Evolutionary conservation across 129 eudicot genomes (phyloP), one percentile per base, ranked within the genome.

Genomic region (Chrysanthemum seticuspe): DNA sequence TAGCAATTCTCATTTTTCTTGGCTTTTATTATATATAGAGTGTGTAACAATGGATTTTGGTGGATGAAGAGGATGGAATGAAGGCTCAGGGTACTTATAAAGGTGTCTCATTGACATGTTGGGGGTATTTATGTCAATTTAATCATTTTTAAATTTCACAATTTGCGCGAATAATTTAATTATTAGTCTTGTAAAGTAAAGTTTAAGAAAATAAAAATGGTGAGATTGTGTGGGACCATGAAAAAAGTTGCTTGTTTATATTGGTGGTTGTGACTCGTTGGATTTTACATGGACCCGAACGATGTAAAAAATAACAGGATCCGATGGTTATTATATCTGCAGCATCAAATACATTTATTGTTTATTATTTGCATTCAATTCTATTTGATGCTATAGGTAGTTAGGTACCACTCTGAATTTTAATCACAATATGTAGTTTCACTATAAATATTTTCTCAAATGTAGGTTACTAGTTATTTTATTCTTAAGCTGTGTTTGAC

Each of bases 151-250:
- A 53, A 77, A 60, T 68, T 29, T 71, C 56, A 16, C 14, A 21
- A 50, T 67, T 66, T 76, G 60, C 23, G 68, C n/a, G 61, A 55
- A n/a, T 74, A 65, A 36, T 40, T 40, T 40, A 6, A 40, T 40
- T 40, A 54, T 66, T 76, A 7, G 49, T 0, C 49, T 10, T 25
- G 31, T 50, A 13, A 27, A 56, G 19, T 18, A 55, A 65, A 36
- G 18, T 67, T 27, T 13, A 68, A 68, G 4, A 18, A 53, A 67
- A 60, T 29, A 36, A 52, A 31, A 31, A 59, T 49, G 25, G 2
- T 16, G 63, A 77, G 81, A 77, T 77, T 77, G 71, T 70, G 81
- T 77, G 81, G 81, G 81, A 65, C 64, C 81, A 49, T 7, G 51
- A 11, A 50, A 77, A 77, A 77, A 70, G 75, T 69, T 68, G 62